phyloP scores from a whole-genome alignment of 1,139 yeast genomes.

The Petasospora rhodanensis region DNA sequence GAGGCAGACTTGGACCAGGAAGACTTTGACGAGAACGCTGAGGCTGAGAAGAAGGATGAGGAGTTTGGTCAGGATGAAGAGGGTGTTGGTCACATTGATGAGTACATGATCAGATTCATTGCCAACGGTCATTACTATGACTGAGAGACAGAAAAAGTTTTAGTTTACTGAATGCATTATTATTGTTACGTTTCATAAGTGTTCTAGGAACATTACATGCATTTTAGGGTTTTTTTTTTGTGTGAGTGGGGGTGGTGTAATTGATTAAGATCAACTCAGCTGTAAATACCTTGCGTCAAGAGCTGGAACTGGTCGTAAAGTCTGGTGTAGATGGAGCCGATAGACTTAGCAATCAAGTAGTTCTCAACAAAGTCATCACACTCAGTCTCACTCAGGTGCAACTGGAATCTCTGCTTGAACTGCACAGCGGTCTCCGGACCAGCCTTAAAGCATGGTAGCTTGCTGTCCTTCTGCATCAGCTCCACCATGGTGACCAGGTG shows the following conservation, averaged over 20 bases:
- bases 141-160: no score
- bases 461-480: conserved; percentile 88
- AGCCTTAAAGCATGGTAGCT: conserved; percentile 83
- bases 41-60: conserved; percentile 24
- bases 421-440: conserved; percentile 81
- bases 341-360: conserved; percentile 67
- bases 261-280: no score
- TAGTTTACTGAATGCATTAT: neutral
- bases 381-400: conserved; percentile 69
- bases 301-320: conserved; percentile 92
- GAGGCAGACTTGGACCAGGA: conserved; percentile 84
- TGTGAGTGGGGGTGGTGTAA: no score
- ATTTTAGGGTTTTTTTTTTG: no score
- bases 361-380: conserved; percentile 74
- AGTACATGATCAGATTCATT: conserved; percentile 89
- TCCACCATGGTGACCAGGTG: conserved; percentile 79
- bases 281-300: conserved; percentile 89
- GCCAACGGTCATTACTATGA: conserved; percentile 74
- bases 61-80: conserved; percentile 56
- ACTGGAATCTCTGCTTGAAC: conserved; percentile 73
- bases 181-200: no score
- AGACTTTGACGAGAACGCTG: conserved; percentile 59
- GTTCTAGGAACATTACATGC: no score
- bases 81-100: conserved; percentile 87
- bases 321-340: conserved; percentile 87